Evolutionary conservation across 2,329 filamentous ascomycete species (phyloP).

Genomic region (Talaromyces sp.): DNA sequence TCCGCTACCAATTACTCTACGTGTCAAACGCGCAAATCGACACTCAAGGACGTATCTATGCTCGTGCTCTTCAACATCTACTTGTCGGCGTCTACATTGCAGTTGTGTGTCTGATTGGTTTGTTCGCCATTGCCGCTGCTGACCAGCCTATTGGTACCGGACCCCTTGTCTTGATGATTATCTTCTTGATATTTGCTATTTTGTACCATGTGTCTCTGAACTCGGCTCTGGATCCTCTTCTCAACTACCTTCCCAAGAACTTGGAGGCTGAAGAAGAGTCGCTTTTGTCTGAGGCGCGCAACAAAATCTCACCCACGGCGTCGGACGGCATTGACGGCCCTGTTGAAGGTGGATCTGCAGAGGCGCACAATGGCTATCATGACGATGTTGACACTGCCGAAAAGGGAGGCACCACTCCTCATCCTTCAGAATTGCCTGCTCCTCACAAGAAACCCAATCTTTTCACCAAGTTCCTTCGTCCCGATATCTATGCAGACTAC

Average conservation of each 20-base stretch:
- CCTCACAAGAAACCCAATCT: slow-evolving; percentile 32
- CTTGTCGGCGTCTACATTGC: slow-evolving; percentile 78
- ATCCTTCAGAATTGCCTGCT: slow-evolving; percentile 19
- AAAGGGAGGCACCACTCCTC: slow-evolving; percentile 21
- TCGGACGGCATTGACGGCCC: slow-evolving; percentile 22
- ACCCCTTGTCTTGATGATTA: slow-evolving; percentile 69
- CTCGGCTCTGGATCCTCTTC: slow-evolving; percentile 66
- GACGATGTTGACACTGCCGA: slow-evolving; percentile 29
- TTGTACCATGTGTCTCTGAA: slow-evolving; percentile 70
- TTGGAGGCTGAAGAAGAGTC: slow-evolving; percentile 55
- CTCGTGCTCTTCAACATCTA: slow-evolving; percentile 80
- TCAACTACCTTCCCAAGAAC: slow-evolving; percentile 75
- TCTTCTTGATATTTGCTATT: slow-evolving; percentile 68
- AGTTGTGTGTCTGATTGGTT: slow-evolving; percentile 75
- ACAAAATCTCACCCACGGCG: slow-evolving; percentile 16
- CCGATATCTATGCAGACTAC: slow-evolving; percentile 72
- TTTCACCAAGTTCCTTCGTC: slow-evolving; percentile 61
- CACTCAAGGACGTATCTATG: slow-evolving; percentile 82
- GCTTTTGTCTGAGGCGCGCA: slow-evolving; percentile 34
- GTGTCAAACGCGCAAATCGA: slow-evolving; percentile 78
- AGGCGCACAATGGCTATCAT: slow-evolving; percentile 21
- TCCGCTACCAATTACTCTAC: slow-evolving; percentile 85
- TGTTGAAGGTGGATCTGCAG: slow-evolving; percentile 26
- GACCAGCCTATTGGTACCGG: slow-evolving; percentile 59
- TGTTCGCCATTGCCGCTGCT: slow-evolving; percentile 67